Evolutionary conservation across 73 alveolate species (phyloP).

Genomic region (Halteria grandinella): DNA sequence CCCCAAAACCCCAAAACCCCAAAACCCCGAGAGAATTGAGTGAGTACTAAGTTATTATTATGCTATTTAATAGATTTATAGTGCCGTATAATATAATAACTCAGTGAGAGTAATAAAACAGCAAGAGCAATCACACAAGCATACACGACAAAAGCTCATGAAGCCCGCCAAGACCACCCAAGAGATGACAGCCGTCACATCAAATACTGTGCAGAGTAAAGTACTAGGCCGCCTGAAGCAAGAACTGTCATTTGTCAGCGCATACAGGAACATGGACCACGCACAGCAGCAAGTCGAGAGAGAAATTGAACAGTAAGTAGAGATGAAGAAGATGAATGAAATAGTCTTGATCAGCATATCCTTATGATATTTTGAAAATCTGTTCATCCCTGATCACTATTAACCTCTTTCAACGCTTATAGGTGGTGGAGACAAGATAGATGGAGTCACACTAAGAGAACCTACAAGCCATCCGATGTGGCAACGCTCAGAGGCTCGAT

Average conservation of each 20-base stretch:
- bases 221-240: not conserved
- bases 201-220: too few relatives aligned
- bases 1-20: too few relatives aligned
- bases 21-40: too few relatives aligned
- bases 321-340: too few relatives aligned
- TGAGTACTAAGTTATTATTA: too few relatives aligned
- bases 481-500: constrained; percentile 73
- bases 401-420: not conserved
- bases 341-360: too few relatives aligned
- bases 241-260: constrained; percentile 21
- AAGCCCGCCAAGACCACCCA: not conserved
- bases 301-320: constrained; percentile 19
- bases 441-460: constrained; percentile 69
- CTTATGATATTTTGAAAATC: not conserved
- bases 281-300: not conserved
- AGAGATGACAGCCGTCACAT: not conserved
- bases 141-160: not conserved
- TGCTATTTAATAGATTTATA: too few relatives aligned
- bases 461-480: constrained; percentile 67
- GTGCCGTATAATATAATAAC: too few relatives aligned
- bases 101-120: too few relatives aligned
- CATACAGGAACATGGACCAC: not conserved
- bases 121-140: too few relatives aligned
- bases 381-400: not conserved
- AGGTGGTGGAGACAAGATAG: constrained; percentile 73